A percentile compares a stretch with the other conserved stretches of the same genome.
phyloP scores from a whole-genome alignment of 768 basidiomycete species.

The Suillus paluster region DNA sequence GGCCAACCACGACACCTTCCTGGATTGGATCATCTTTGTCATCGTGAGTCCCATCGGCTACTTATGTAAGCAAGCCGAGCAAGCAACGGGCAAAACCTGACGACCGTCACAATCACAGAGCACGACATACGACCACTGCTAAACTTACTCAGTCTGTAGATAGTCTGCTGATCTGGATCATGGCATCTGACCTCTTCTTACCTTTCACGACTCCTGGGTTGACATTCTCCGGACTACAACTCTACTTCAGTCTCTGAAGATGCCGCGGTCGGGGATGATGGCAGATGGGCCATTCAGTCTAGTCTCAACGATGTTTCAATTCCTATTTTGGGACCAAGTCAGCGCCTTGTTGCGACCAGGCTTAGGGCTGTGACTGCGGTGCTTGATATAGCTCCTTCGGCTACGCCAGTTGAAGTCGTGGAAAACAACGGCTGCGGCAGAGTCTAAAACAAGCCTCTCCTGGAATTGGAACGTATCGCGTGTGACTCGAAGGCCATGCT shows the following conservation, averaged over 20 bases:
- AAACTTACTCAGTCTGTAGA: too few species aligned
- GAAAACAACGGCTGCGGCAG: conserved; percentile 11
- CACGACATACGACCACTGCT: too few species aligned
- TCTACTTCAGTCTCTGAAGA: background rate
- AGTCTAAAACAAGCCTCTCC: conserved; percentile 19
- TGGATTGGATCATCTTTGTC: conserved; percentile 3
- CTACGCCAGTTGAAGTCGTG: conserved; percentile 2
- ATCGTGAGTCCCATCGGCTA: too few species aligned
- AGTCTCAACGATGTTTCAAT: background rate
- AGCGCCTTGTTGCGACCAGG: conserved; percentile 2
- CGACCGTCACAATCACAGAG: background rate
- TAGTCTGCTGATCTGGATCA: background rate
- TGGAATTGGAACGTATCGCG: conserved; percentile 17
- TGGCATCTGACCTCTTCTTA: background rate
- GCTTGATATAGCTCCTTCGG: conserved; percentile 11
- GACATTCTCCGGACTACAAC: background rate
- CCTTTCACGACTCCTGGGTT: background rate
- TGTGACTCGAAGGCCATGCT: conserved; percentile 11
- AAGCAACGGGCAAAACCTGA: too few species aligned
- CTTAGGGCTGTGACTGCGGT: conserved; percentile 8
- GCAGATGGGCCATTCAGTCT: background rate
- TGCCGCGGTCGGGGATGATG: background rate
- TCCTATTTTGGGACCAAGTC: conserved; percentile 1
- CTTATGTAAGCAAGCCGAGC: too few species aligned
- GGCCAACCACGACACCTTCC: conserved; percentile 8